phyloP scores from a whole-genome alignment of 106 monocot species.

The Hemerocallis citrina region DNA sequence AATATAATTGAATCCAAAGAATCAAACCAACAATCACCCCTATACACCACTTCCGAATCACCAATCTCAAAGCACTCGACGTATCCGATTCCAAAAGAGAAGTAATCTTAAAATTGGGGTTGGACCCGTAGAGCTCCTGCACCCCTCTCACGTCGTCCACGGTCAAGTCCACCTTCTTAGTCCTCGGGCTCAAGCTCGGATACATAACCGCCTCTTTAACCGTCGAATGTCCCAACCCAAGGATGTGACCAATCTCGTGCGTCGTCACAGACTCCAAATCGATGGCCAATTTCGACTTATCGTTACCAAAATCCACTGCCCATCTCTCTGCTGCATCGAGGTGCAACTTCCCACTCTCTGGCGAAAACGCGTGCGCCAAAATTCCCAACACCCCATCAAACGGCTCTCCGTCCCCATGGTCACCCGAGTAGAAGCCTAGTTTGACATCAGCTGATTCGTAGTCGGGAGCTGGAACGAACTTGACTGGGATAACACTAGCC shows the following conservation, averaged over 20 bases:
- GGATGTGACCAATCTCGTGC: constrained; percentile 93
- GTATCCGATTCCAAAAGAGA: constrained; percentile 51
- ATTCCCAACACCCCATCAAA: constrained; percentile 85
- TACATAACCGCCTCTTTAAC: constrained; percentile 79
- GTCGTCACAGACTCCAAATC: constrained; percentile 93
- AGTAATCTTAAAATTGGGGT: constrained; percentile 60
- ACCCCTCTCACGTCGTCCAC: constrained; percentile 73
- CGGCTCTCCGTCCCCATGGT: constrained; percentile 88
- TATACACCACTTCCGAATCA: no score
- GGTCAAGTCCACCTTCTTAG: constrained; percentile 48
- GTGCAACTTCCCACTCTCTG: constrained; percentile 76
- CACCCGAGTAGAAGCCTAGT: constrained; percentile 71
- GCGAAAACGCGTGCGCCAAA: constrained; percentile 91
- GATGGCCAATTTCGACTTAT: constrained; percentile 40
- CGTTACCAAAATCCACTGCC: constrained; percentile 57
- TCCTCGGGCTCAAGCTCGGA: constrained; percentile 65
- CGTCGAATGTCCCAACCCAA: constrained; percentile 72
- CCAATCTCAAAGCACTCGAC: no score
- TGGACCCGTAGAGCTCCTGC: constrained; percentile 80
- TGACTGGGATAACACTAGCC: constrained; percentile 66
- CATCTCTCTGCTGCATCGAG: constrained; percentile 82
- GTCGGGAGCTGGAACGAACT: constrained; percentile 30
- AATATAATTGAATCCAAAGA: no score
- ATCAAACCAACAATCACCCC: no score
- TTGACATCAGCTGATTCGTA: constrained; percentile 57